Evolutionary conservation across 2,329 filamentous ascomycete species (phyloP).

Genomic region (Pseudogymnoascus sp.): DNA sequence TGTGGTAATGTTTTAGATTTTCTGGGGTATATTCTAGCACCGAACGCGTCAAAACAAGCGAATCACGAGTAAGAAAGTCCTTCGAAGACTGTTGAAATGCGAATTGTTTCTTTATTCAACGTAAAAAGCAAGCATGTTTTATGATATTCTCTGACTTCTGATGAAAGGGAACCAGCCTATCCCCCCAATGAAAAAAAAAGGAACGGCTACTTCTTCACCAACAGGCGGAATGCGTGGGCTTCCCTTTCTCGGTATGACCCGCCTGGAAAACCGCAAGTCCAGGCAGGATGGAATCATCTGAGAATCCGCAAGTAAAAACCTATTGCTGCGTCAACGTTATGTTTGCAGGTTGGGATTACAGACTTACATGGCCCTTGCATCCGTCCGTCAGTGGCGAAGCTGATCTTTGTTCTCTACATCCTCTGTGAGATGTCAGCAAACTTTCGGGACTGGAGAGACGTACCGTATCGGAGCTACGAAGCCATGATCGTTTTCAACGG

Average conservation of each 20-base stretch:
- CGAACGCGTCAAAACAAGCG: slow-evolving; percentile 3
- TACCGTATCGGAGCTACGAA: background rate
- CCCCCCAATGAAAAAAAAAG: background rate
- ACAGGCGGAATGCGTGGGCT: background rate
- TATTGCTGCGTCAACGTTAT: background rate
- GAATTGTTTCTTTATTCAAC: background rate
- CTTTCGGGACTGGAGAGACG: background rate
- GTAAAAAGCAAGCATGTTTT: background rate
- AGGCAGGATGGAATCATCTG: background rate
- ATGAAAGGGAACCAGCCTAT: background rate
- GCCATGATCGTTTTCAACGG: background rate
- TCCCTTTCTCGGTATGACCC: background rate
- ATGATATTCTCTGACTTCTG: background rate
- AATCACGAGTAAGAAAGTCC: background rate
- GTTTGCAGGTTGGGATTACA: background rate
- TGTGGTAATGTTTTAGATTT: slow-evolving; percentile 5
- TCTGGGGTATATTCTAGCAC: slow-evolving; percentile 1
- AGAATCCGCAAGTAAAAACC: background rate
- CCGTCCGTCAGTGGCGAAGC: background rate
- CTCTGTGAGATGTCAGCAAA: background rate
- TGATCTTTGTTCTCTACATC: background rate
- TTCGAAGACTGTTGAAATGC: background rate
- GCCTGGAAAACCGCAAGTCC: background rate
- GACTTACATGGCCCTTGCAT: background rate
- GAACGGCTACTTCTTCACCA: background rate